Evolutionary conservation across 116 monocot species (phyloP).

Genomic region (Dioscorea cayenensis): DNA sequence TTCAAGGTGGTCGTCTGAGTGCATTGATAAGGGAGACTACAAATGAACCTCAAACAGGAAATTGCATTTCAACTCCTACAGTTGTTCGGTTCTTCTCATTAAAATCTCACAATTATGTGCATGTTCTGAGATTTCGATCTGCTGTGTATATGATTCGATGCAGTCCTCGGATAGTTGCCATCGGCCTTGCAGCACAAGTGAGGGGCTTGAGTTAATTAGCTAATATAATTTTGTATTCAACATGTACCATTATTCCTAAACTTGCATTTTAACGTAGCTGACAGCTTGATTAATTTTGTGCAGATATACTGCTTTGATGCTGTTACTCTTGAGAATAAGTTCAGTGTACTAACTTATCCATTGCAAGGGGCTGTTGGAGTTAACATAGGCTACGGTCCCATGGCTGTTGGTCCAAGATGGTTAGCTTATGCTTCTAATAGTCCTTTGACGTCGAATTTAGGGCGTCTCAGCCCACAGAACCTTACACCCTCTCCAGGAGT

Average conservation of each 20-base stretch:
- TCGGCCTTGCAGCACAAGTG: slow-evolving; percentile 93
- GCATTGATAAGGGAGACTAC: slow-evolving; percentile 61
- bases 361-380: slow-evolving; percentile 69
- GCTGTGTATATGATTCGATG: slow-evolving; percentile 91
- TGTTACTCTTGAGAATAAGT: slow-evolving; percentile 89
- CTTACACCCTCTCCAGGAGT: slow-evolving; percentile 89
- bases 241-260: neutral
- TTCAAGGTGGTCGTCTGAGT: slow-evolving; percentile 84
- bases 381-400: slow-evolving; percentile 87
- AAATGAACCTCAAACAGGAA: slow-evolving; percentile 43
- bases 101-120: slow-evolving; percentile 78
- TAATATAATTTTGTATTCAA: neutral
- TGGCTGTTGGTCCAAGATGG: slow-evolving; percentile 96
- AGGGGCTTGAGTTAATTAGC: slow-evolving; percentile 7
- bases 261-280: neutral
- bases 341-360: slow-evolving; percentile 93
- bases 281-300: slow-evolving; percentile 7
- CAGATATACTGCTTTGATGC: slow-evolving; percentile 99
- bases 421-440: slow-evolving; percentile 89
- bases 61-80: slow-evolving; percentile 59
- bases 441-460: slow-evolving; percentile 74
- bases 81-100: slow-evolving; percentile 95
- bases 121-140: slow-evolving; percentile 88
- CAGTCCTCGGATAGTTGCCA: slow-evolving; percentile 91
- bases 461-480: slow-evolving; percentile 95